Conservation (phyloP, 164 flowering plant genomes). For the Vitis rupestris region DNA sequence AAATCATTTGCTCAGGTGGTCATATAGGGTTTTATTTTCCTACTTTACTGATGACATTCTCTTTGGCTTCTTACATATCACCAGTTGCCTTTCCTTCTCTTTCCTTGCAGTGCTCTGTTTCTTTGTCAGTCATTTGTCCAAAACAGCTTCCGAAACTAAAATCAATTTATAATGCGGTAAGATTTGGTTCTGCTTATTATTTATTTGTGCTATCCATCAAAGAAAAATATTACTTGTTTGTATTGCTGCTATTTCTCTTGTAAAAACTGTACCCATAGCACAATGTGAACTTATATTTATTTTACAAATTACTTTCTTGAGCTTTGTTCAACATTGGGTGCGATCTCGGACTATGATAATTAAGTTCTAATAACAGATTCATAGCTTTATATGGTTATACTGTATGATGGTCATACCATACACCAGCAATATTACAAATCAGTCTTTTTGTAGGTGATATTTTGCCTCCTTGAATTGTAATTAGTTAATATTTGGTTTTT, state of each 20-base stretch:
- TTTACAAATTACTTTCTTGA: neutral
- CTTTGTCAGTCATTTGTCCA: conserved; percentile 89
- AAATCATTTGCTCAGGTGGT: conserved; percentile 72
- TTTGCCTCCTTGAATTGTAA: neutral
- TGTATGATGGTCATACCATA: no score
- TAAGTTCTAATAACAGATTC: neutral
- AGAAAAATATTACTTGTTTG: no score
- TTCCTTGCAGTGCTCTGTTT: conserved; percentile 65
- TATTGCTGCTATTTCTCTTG: no score
- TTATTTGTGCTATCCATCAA: neutral
- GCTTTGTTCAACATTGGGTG: neutral
- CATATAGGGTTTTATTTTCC: neutral
- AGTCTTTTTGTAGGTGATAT: neutral
- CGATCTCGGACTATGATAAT: neutral
- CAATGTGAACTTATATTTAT: neutral
- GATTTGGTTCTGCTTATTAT: neutral
- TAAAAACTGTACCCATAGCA: neutral
- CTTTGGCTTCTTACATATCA: neutral
- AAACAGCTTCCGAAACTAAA: conserved; percentile 80
- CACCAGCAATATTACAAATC: no score
- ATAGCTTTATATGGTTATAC: neutral
- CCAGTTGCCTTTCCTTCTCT: conserved; percentile 13
- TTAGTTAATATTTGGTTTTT: no score
- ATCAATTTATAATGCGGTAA: conserved; percentile 80
- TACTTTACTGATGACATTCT: neutral